Percentiles rank a stretch among this genome's conserved stretches.
These are phyloP conservation scores for Emiliania huxleyi DNA, from an alignment of 78 protist genomes.

Conservation along the genomic window DNA sequence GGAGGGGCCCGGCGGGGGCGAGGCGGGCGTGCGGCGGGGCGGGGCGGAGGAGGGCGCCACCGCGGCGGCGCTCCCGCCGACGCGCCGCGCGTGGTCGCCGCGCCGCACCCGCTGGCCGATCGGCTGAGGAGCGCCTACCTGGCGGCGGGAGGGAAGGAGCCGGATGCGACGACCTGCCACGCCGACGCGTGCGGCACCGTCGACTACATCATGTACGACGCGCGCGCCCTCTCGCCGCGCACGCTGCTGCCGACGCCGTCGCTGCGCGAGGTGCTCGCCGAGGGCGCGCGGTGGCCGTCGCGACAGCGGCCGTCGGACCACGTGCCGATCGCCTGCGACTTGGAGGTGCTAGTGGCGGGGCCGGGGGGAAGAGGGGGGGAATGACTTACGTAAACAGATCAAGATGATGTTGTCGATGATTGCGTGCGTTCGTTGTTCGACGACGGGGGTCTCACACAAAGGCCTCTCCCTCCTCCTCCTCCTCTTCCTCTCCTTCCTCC, in stretches of 20 bases:
- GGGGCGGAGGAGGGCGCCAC: neutral
- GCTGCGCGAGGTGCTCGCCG: neutral
- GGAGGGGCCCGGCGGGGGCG: neutral
- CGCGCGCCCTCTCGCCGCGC: neutral
- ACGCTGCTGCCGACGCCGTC: neutral
- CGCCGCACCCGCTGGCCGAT: neutral
- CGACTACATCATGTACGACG: neutral
- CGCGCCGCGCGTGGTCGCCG: neutral
- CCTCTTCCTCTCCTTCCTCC: no score
- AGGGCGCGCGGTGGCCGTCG: neutral
- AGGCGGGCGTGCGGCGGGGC: neutral
- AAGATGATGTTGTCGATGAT: no score
- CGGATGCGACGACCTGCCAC: neutral
- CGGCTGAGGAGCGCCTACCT: neutral
- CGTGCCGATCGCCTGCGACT: neutral
- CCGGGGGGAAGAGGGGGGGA: no score
- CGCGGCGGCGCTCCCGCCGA: neutral
- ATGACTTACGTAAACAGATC: no score
- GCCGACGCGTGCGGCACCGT: neutral
- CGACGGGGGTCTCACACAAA: no score
- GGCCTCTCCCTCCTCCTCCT: no score
- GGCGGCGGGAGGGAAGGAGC: neutral
- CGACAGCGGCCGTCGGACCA: neutral
- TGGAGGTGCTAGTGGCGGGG: neutral
- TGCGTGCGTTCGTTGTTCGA: no score